phyloP scores from a whole-genome alignment of 2,329 filamentous ascomycete species.

The Massarina eburnea region DNA sequence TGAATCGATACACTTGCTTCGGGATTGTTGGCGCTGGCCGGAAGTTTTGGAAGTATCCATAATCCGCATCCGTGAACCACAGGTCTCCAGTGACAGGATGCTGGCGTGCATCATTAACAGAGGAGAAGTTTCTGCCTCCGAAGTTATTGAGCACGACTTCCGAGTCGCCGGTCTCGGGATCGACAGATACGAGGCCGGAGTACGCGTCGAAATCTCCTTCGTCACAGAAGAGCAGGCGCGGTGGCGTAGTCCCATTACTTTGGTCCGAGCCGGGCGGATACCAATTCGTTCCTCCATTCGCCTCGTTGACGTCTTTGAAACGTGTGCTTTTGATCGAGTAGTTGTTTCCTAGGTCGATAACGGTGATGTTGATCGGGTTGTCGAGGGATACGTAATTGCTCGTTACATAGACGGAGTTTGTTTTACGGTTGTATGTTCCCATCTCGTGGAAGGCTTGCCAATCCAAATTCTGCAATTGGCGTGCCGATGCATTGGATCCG shows the following conservation, averaged over 20 bases:
- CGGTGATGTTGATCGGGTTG: conserved; percentile 39
- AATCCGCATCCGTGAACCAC: conserved; percentile 54
- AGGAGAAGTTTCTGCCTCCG: conserved; percentile 50
- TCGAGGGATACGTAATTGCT: conserved; percentile 39
- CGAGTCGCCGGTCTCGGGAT: conserved; percentile 48
- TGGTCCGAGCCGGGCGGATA: conserved; percentile 31
- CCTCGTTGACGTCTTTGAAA: conserved; percentile 42
- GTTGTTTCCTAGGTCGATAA: conserved; percentile 44
- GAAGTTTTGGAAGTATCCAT: conserved; percentile 35
- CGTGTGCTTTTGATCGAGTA: conserved; percentile 41
- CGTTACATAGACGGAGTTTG: conserved; percentile 47
- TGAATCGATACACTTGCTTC: conserved; percentile 48
- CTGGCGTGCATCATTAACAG: conserved; percentile 46
- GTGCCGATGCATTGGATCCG: conserved; percentile 33
- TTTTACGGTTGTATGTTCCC: conserved; percentile 35
- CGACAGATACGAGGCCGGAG: conserved; percentile 47
- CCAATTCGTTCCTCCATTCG: conserved; percentile 40
- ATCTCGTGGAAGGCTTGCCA: conserved; percentile 45
- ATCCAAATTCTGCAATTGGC: conserved; percentile 33
- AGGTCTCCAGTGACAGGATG: conserved; percentile 49
- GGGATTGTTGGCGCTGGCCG: conserved; percentile 34
- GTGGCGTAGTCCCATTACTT: conserved; percentile 23
- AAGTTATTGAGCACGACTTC: conserved; percentile 49
- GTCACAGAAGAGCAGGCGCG: conserved; percentile 37
- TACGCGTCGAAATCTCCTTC: conserved; percentile 44